phyloP scores from a whole-genome alignment of 495 filamentous ascomycete genomes.

The Xylaria acuta region DNA sequence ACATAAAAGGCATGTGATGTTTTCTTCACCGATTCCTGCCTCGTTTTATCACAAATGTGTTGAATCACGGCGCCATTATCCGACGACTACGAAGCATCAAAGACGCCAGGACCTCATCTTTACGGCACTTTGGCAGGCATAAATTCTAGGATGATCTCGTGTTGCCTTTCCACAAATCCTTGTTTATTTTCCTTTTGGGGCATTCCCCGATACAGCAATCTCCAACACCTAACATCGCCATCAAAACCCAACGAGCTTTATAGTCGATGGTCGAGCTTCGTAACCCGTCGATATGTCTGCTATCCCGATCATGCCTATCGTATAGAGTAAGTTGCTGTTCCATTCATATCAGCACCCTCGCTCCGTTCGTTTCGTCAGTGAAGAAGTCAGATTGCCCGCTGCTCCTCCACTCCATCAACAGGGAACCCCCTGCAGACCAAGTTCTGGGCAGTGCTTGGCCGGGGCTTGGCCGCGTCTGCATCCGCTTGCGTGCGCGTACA shows the following conservation, averaged over 20 bases:
- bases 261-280: neutral
- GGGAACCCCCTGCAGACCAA: neutral
- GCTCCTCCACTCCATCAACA: neutral
- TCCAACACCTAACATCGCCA: neutral
- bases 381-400: slow-evolving; percentile 5
- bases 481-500: slow-evolving; percentile 23
- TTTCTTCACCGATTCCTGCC: neutral
- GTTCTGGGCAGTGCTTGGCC: slow-evolving; percentile 14
- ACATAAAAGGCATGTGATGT: slow-evolving; percentile 14
- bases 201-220: neutral
- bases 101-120: neutral
- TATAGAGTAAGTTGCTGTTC: neutral
- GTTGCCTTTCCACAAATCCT: neutral
- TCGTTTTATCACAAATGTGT: neutral
- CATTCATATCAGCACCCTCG: slow-evolving; percentile 2
- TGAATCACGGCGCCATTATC: neutral
- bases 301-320: neutral
- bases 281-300: neutral
- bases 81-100: neutral
- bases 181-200: neutral
- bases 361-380: neutral
- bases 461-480: slow-evolving; percentile 28
- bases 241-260: neutral
- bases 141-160: neutral
- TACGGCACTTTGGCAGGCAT: neutral